Evolutionary conservation across 345 rosid species (phyloP), one percentile per base, ranked within the genome.

Genomic region (Conringia planisiliqua): DNA sequence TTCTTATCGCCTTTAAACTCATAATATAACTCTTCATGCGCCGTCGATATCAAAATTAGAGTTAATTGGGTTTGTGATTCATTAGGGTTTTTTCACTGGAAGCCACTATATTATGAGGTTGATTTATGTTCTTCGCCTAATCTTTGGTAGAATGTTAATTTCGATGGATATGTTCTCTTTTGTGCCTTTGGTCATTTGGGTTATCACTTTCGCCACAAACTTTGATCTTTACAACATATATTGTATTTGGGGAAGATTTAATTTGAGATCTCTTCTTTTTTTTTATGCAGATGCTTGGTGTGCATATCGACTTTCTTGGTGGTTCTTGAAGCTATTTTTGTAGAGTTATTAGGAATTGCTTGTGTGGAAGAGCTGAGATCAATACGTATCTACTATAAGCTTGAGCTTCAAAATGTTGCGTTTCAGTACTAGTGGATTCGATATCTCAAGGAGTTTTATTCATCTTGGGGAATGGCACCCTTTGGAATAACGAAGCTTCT

Each of bases 381-480:
- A 54, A 39, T 43, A 55, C 40, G 18, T 38, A 43, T 5, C 17
- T 56, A 2, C 27, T 18, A 26, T 69, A 57, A 44, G 33, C 60
- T 60, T 59, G 48, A 71, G 68, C 30, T 61, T 61, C 6, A 42
- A 72, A 0, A 72, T 72, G 76, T 63, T 62, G 55, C 24, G 20
- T 63, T 63, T 63, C 33, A 33, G 26, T 65, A 43, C 38, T 22
- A 64, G 48, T 65, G 57, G 58, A 42, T 65, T 65, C 5, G 71
- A 64, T 73, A 54, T 38, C 62, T 73, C 77, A 52, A 73, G 27
- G 18, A 62, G 58, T 44, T 65, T 33, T 22, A 56, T 56, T 56
- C 66, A 73, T 73, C 48, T 73, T 4, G 64, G 58, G 56, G 59
- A 73, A 16, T 73, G 71, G 71, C 78, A 73, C 3, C 78, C 66